These are phyloP conservation scores for Physaria fendleri DNA, from an alignment of 345 rosid species.

Conservation along the genomic window DNA sequence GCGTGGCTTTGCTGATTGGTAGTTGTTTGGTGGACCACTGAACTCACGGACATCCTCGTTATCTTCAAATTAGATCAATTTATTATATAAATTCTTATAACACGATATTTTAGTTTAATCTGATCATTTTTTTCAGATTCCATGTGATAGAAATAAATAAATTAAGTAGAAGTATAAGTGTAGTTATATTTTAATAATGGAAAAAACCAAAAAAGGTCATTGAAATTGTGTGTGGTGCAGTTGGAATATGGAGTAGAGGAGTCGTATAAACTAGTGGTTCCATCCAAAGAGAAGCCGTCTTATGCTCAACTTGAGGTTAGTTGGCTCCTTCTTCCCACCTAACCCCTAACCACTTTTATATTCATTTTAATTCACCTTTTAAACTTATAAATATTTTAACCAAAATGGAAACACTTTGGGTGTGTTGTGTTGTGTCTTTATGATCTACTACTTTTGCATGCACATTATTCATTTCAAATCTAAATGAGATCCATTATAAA, in stretches of 20 bases:
- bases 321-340: conserved; percentile 3
- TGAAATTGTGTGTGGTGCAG: conserved; percentile 30
- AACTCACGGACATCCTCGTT: conserved; percentile 17
- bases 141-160: neutral
- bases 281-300: conserved; percentile 37
- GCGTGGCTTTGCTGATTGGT: conserved; percentile 11
- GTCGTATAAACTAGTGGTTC: conserved; percentile 52
- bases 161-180: neutral
- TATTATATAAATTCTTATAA: neutral
- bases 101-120: too few species aligned
- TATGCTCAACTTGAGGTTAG: conserved; percentile 55
- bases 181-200: too few species aligned
- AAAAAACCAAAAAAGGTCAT: neutral
- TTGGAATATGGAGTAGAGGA: conserved; percentile 57
- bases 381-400: too few species aligned
- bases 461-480: too few species aligned
- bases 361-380: too few species aligned
- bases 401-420: too few species aligned
- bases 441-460: neutral
- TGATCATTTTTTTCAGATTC: neutral
- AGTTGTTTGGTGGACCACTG: conserved; percentile 22
- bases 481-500: too few species aligned
- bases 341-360: neutral
- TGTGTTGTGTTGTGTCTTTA: neutral
- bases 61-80: neutral